These are phyloP conservation scores for Diophrys appendiculata DNA, from an alignment of 73 alveolate species.

Conservation along the genomic window DNA sequence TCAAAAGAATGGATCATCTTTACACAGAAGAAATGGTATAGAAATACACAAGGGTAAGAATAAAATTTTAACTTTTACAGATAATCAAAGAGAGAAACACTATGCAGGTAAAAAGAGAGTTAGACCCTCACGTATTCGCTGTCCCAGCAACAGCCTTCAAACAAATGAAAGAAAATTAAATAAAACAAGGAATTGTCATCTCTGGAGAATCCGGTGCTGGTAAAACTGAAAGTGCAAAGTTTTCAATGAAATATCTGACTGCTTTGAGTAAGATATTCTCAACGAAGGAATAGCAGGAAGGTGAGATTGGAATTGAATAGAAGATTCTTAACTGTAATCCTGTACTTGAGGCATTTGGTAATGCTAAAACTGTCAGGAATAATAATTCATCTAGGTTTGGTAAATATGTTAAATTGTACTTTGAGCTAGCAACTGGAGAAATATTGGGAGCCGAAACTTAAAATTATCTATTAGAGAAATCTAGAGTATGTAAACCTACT, in stretches of 20 bases:
- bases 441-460: constrained; percentile 91
- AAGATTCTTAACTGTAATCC: constrained; percentile 91
- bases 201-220: constrained; percentile 99
- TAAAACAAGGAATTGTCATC: constrained; percentile 95
- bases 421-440: constrained; percentile 75
- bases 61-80: constrained; percentile 10
- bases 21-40: constrained; percentile 59
- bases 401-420: constrained; percentile 90
- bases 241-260: constrained; percentile 89
- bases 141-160: constrained; percentile 85
- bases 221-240: constrained; percentile 98
- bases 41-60: constrained; percentile 41
- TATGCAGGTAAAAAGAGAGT: constrained; percentile 41
- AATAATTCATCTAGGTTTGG: constrained; percentile 97
- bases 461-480: constrained; percentile 92
- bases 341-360: constrained; percentile 95
- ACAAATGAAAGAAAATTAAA: constrained; percentile 73
- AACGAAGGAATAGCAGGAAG: constrained; percentile 33
- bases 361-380: constrained; percentile 95
- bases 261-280: constrained; percentile 38
- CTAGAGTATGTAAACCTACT: constrained; percentile 91
- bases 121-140: constrained; percentile 93
- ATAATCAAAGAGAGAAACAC: constrained; percentile 23
- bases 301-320: constrained; percentile 66
- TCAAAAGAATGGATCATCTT: constrained; percentile 79